phyloP scores from a whole-genome alignment of 2,329 filamentous ascomycete genomes.

The Alternaria brassicae region DNA sequence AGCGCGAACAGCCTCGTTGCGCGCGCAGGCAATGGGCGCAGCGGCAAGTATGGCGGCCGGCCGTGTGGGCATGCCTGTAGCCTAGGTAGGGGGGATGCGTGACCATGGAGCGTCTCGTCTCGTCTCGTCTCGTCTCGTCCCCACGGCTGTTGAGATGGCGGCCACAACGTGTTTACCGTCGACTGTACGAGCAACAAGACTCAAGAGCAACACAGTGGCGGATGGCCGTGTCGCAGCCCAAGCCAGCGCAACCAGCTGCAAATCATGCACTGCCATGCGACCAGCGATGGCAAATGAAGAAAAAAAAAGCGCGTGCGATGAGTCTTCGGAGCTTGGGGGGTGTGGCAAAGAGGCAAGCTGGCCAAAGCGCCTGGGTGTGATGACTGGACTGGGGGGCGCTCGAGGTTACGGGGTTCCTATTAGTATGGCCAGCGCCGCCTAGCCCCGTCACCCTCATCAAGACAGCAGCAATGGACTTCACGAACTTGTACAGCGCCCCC shows the following conservation, averaged over 20 bases:
- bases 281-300: background rate
- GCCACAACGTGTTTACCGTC: background rate
- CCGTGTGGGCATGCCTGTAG: constrained; percentile 24
- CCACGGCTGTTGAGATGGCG: background rate
- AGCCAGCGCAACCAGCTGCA: constrained; percentile 8
- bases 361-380: constrained; percentile 29
- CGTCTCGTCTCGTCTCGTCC: no score
- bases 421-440: constrained; percentile 38
- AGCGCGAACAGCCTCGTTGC: constrained; percentile 20
- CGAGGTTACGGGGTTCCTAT: constrained; percentile 36
- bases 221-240: background rate
- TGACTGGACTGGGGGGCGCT: constrained; percentile 35
- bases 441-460: constrained; percentile 35
- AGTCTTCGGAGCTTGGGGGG: constrained; percentile 20
- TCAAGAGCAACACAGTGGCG: background rate
- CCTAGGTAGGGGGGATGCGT: constrained; percentile 17
- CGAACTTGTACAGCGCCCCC: constrained; percentile 42
- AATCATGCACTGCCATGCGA: constrained; percentile 3
- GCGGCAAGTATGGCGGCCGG: constrained; percentile 30
- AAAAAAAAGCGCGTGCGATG: constrained; percentile 21
- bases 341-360: constrained; percentile 34
- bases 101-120: constrained; percentile 26
- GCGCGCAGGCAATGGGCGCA: constrained; percentile 12
- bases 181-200: background rate
- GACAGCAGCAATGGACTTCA: constrained; percentile 46